These are phyloP conservation scores for Microbotryomycetes sp. DNA, from an alignment of 1,284 basidiomycete species.

Conservation along the genomic window DNA sequence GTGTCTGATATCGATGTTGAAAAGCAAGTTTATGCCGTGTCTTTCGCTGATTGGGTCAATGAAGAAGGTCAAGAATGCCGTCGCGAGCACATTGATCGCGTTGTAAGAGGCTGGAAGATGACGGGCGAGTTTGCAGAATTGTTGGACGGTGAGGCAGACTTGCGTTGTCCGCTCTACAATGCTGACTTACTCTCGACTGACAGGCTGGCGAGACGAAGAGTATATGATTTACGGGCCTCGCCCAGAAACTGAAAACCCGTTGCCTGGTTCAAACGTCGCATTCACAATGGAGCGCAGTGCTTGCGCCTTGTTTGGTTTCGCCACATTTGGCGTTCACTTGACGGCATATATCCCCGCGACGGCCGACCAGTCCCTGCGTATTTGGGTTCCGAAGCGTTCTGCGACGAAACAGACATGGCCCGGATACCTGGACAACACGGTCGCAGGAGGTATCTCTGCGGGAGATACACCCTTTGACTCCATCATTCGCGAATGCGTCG, in stretches of 20 bases:
- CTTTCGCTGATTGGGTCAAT: conserved; percentile 31
- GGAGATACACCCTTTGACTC: conserved; percentile 64
- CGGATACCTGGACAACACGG: conserved; percentile 54
- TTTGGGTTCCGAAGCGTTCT: conserved; percentile 85
- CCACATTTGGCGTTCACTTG: conserved; percentile 83
- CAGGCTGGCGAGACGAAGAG: conserved; percentile 71
- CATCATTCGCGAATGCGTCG: conserved; percentile 79
- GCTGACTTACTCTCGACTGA: neutral
- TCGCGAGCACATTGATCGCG: conserved; percentile 38
- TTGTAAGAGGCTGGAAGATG: conserved; percentile 40
- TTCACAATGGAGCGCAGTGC: conserved; percentile 87
- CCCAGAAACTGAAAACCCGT: conserved; percentile 14
- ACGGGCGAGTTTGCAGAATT: conserved; percentile 40
- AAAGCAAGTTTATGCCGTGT: conserved; percentile 17
- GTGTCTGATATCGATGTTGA: neutral
- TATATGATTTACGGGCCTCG: conserved; percentile 74
- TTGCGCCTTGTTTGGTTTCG: conserved; percentile 77
- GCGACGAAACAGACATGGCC: conserved; percentile 70
- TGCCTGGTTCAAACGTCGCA: conserved; percentile 52
- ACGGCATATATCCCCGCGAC: conserved; percentile 44
- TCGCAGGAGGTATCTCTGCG: conserved; percentile 53
- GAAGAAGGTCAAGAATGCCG: conserved; percentile 35
- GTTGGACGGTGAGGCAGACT: conserved; percentile 40
- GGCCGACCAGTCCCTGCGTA: conserved; percentile 36
- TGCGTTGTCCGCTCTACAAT: neutral